phyloP scores from a whole-genome alignment of 2,329 filamentous ascomycete species.

The Ophiocordyceps camponoti-floridani region DNA sequence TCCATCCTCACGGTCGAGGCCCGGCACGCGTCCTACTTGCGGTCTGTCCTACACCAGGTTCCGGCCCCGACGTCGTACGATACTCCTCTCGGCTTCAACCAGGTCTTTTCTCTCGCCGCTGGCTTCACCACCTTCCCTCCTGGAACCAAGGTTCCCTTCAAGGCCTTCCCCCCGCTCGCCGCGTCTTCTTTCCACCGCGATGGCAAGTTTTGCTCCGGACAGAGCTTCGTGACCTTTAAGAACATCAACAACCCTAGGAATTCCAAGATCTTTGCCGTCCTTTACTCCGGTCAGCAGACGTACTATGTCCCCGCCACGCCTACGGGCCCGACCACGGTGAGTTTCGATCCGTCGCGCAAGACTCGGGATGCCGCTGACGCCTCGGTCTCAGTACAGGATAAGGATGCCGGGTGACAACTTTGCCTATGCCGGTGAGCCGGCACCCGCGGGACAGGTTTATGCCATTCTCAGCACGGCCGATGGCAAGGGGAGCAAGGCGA shows the following conservation, averaged over 20 bases:
- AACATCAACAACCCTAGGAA: conserved; percentile 1
- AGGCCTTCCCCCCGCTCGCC: conserved; percentile 30
- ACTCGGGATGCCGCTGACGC: background rate
- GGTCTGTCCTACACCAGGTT: conserved; percentile 24
- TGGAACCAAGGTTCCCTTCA: conserved; percentile 39
- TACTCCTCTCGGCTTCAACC: conserved; percentile 35
- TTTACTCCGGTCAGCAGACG: conserved; percentile 5
- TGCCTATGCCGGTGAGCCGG: conserved; percentile 1
- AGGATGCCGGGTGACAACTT: conserved; percentile 3
- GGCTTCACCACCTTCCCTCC: conserved; percentile 43
- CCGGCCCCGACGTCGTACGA: conserved; percentile 45
- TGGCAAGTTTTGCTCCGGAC: background rate
- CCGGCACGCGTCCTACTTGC: conserved; percentile 43
- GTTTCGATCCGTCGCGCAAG: background rate
- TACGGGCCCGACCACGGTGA: conserved; percentile 1
- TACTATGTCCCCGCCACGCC: conserved; percentile 4
- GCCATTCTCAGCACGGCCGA: conserved; percentile 16
- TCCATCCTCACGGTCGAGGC: conserved; percentile 47
- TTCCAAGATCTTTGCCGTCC: conserved; percentile 3
- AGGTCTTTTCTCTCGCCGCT: conserved; percentile 46
- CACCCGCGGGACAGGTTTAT: conserved; percentile 14
- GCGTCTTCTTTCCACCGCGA: background rate
- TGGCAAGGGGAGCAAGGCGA: conserved; percentile 8
- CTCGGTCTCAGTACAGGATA: conserved; percentile 4
- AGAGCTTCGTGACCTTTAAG: conserved; percentile 1